phyloP scores from a whole-genome alignment of 1,139 yeast species.

The Arxiozyma slooffiae region DNA sequence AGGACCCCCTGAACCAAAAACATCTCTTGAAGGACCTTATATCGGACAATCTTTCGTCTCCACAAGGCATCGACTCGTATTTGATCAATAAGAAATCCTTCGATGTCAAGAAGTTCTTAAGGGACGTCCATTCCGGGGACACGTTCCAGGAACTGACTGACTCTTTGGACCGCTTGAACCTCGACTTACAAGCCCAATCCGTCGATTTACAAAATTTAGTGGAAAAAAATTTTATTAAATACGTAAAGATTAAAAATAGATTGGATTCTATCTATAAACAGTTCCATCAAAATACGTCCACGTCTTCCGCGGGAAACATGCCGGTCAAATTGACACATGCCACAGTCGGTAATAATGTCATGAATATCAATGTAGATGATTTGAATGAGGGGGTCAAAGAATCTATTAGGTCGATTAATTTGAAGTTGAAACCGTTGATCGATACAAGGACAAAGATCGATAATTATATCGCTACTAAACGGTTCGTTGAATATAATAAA shows the following conservation, averaged over 20 bases:
- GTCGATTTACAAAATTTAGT: conserved; percentile 56
- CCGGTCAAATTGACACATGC: not conserved
- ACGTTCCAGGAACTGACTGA: conserved; percentile 51
- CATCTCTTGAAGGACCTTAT: conserved; percentile 35
- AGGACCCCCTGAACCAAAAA: conserved; percentile 48
- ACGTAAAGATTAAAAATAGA: conserved; percentile 65
- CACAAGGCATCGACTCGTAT: conserved; percentile 38
- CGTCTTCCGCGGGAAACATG: not conserved
- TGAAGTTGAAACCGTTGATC: conserved; percentile 66
- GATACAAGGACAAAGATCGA: conserved; percentile 53
- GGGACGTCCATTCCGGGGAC: conserved; percentile 61
- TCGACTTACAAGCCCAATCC: conserved; percentile 54
- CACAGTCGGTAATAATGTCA: conserved; percentile 9
- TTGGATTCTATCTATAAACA: conserved; percentile 50
- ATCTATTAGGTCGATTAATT: conserved; percentile 46
- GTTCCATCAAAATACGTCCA: conserved; percentile 24
- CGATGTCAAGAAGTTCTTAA: conserved; percentile 58
- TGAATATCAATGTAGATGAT: conserved; percentile 27
- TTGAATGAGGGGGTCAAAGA: conserved; percentile 42
- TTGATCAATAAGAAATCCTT: conserved; percentile 65
- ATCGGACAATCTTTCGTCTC: conserved; percentile 32
- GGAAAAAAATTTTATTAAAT: conserved; percentile 62
- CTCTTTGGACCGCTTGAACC: conserved; percentile 51
- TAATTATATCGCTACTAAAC: conserved; percentile 50
- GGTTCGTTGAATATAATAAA: conserved; percentile 51